These are phyloP conservation scores for Mycena pura DNA, from an alignment of 768 basidiomycete species.

Conservation along the genomic window DNA sequence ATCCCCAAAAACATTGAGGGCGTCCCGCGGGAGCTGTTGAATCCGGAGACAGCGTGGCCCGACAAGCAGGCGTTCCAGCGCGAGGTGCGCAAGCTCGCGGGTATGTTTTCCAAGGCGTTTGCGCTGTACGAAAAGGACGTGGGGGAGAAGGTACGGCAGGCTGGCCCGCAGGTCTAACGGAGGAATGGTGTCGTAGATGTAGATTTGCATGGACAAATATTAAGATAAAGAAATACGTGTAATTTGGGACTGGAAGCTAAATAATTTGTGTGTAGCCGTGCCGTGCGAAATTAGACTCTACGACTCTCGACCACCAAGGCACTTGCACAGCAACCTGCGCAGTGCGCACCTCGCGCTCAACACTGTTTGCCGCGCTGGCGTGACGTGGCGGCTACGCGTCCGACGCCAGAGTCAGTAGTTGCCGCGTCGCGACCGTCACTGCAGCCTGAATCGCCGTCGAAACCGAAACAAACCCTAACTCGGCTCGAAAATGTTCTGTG, in stretches of 20 bases:
- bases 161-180: constrained; percentile 68
- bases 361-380: no score
- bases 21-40: constrained; percentile 89
- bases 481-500: no score
- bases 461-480: no score
- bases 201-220: constrained; percentile 4
- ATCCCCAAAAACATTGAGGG: constrained; percentile 86
- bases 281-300: no score
- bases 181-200: not conserved
- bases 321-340: no score
- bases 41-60: constrained; percentile 87
- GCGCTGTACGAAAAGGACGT: constrained; percentile 90
- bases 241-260: constrained; percentile 1
- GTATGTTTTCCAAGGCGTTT: constrained; percentile 96
- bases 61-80: constrained; percentile 89
- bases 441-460: no score
- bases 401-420: no score
- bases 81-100: constrained; percentile 86
- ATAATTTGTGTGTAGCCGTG: no score
- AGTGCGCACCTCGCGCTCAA: no score
- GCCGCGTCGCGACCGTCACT: no score
- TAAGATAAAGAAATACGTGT: constrained; percentile 4
- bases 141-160: constrained; percentile 75
- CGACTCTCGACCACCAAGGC: no score
- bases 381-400: no score